These are phyloP conservation scores for Trypanosoma boissoni DNA, from an alignment of 208 protist species.

Conservation along the genomic window DNA sequence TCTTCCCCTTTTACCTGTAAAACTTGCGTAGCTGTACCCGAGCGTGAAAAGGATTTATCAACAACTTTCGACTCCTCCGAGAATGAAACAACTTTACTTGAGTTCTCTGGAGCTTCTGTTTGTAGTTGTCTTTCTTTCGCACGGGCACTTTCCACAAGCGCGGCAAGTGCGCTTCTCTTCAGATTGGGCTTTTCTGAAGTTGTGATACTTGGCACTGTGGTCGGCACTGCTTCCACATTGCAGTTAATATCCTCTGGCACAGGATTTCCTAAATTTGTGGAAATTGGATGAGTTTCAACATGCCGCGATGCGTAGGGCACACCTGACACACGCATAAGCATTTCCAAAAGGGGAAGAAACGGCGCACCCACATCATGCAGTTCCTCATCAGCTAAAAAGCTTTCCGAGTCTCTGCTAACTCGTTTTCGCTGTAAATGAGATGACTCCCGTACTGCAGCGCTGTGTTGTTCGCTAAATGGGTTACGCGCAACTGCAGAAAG, in stretches of 20 bases:
- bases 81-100: neutral
- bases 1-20: neutral
- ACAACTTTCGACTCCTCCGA: neutral
- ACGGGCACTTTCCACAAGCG: conserved; percentile 21
- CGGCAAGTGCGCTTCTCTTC: conserved; percentile 13
- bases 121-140: conserved; percentile 1
- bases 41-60: too few relatives aligned
- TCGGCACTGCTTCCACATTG: neutral
- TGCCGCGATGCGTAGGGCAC: neutral
- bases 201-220: too few relatives aligned
- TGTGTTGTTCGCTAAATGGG: conserved; percentile 21
- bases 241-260: neutral
- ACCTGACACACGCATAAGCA: conserved; percentile 15
- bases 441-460: conserved; percentile 7
- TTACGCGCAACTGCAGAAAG: conserved; percentile 17
- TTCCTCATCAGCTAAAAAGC: neutral
- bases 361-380: neutral
- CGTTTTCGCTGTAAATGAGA: conserved; percentile 11
- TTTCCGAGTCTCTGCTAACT: neutral
- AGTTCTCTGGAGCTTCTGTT: neutral
- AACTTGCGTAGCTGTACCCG: neutral
- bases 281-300: neutral
- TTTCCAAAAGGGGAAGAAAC: conserved; percentile 12
- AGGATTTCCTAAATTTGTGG: neutral
- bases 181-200: neutral